These are phyloP conservation scores for Sophora flavescens DNA, from an alignment of 306 rosid species.

Conservation along the genomic window DNA sequence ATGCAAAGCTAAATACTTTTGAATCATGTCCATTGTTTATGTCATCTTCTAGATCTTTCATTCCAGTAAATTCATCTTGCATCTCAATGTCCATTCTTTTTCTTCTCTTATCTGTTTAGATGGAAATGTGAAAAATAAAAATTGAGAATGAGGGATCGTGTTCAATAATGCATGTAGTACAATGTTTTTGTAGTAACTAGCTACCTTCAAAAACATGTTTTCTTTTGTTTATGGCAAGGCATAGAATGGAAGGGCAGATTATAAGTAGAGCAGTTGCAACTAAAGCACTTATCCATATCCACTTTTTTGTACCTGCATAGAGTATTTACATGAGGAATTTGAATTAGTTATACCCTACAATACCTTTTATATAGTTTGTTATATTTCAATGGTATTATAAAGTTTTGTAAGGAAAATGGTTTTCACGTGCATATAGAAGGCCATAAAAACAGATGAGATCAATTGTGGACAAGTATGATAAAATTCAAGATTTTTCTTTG, in stretches of 20 bases:
- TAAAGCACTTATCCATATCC: constrained; percentile 22
- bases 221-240: neutral
- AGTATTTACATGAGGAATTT: neutral
- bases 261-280: neutral
- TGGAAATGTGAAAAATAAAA: neutral
- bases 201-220: neutral
- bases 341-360: neutral
- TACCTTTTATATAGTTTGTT: neutral
- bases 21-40: constrained; percentile 21
- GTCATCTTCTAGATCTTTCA: neutral
- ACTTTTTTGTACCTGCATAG: neutral
- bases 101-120: neutral
- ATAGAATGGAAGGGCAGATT: neutral
- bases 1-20: constrained; percentile 33
- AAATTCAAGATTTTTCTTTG: too few species aligned
- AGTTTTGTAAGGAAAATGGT: too few species aligned
- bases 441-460: too few species aligned
- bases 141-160: neutral
- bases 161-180: too few species aligned
- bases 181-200: neutral
- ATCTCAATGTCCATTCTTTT: neutral
- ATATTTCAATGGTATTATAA: neutral
- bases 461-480: too few species aligned
- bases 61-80: neutral
- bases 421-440: too few species aligned